Evolutionary conservation across 192 early-diverging fungal species (phyloP), one percentile per base, ranked within the genome.

Genomic region (Umbelopsis vinacea): DNA sequence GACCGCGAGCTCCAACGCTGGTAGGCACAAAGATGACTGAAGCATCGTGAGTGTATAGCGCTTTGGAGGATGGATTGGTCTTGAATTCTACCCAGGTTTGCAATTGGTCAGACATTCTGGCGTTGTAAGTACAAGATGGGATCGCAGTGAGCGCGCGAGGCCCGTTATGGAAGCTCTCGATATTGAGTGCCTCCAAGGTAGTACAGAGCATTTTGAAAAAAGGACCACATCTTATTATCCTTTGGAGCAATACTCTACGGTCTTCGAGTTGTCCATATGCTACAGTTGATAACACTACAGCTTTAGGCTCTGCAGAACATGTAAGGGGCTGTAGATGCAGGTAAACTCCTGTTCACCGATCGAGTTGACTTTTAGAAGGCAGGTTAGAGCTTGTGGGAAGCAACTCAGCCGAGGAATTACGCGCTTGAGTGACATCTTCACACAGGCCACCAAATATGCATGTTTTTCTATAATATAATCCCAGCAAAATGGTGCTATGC

Each of bases 21-120:
- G 81, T 86, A 24, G 85, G 84, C 12, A 86, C 80, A 67, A 77
- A 82, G 52, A 76, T 72, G 2, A 85, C 40, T 5, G 47, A 35
- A 43, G 83, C 84, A 70, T 84, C 78, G 33, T 72, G 45, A 12
- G 83, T 53, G 14, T 75, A 79, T 1, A 79, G 29, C 12, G 57
- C 26, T 35, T 63, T 63, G 2, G 57, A 37, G 0, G 57, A 17
- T 29, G 57, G 57, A 33, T 63, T 63, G 57, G 57, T 38, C 57
- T 63, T 63, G 33, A 37, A 35, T 63, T 63, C 57, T 29, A 63
- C 37, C 57, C 57, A 63, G 33, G 11, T 63, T 63, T 63, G 57
- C 57, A 63, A n/a, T 29, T 63, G 23, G 57, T 63, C 33, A 63
- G 57, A 63, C 57, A 63, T 63, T 63, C 57, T 6, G 33, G 57